A percentile compares a stretch with the other conserved stretches of the same genome.
Evolutionary conservation across 495 filamentous ascomycete species (phyloP).

Genomic region (Penicillium dipodomyicola): DNA sequence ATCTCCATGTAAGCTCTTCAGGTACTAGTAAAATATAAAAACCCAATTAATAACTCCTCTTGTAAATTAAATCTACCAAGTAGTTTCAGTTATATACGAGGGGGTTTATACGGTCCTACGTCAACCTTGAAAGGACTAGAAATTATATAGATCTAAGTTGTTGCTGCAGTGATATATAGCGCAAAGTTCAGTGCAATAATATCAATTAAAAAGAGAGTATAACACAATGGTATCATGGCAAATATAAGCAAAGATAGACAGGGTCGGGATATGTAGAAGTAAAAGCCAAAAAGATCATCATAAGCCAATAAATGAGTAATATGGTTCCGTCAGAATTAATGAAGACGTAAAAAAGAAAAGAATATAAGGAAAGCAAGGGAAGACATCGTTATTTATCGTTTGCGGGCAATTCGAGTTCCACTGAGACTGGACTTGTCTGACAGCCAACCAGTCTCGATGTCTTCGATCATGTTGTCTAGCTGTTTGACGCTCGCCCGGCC

Average conservation of each 20-base stretch:
- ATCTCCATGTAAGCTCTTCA: not conserved
- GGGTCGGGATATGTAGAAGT: constrained; percentile 6
- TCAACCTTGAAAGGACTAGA: not conserved
- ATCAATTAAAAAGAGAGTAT: not conserved
- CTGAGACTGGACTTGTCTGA: constrained; percentile 35
- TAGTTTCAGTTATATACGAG: not conserved
- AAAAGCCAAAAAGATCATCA: constrained; percentile 4
- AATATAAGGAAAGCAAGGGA: constrained; percentile 1
- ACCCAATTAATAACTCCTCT: not conserved
- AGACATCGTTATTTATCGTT: constrained; percentile 11
- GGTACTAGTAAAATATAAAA: not conserved
- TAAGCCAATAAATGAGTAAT: not conserved
- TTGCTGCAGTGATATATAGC: not conserved
- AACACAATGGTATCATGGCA: constrained; percentile 35
- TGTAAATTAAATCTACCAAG: not conserved
- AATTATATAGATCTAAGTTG: not conserved
- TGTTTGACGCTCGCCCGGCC: constrained; percentile 29
- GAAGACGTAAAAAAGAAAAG: not conserved
- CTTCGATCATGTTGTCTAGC: constrained; percentile 41
- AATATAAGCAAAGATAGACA: constrained; percentile 12
- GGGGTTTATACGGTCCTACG: not conserved
- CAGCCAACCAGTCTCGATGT: constrained; percentile 39
- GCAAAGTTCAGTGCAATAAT: not conserved
- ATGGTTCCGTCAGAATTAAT: not conserved
- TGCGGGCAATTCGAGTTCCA: constrained; percentile 14